phyloP scores from a whole-genome alignment of 2,329 filamentous ascomycete genomes.

The Ascochyta koolunga region DNA sequence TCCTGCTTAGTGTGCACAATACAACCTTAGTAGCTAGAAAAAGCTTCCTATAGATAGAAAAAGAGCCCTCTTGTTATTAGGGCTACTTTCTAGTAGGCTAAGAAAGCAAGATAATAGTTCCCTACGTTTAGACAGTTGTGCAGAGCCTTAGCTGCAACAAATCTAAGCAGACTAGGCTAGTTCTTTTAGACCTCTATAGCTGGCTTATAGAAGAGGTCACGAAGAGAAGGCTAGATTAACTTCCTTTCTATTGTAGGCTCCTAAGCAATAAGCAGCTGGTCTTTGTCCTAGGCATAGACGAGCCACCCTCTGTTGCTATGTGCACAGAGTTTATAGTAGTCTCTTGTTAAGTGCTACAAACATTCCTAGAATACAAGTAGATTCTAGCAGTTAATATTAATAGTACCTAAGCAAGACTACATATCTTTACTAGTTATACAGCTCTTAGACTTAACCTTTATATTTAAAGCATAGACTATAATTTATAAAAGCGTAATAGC shows the following conservation, averaged over 20 bases:
- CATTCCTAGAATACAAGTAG: too few species aligned
- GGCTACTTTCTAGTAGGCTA: constrained; percentile 18
- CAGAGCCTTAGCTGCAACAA: constrained; percentile 11
- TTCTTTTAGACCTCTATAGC: too few species aligned
- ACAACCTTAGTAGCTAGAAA: constrained; percentile 8
- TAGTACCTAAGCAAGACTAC: not conserved
- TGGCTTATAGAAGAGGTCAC: too few species aligned
- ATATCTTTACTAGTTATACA: not conserved
- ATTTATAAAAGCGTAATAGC: too few species aligned
- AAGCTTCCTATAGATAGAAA: constrained; percentile 11
- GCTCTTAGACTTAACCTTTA: not conserved
- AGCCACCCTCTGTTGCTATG: too few species aligned
- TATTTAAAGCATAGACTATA: too few species aligned
- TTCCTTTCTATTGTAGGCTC: not conserved
- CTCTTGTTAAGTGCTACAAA: too few species aligned
- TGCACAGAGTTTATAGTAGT: too few species aligned
- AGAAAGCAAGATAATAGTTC: constrained; percentile 12
- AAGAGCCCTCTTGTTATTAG: constrained; percentile 14
- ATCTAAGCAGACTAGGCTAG: constrained; percentile 3
- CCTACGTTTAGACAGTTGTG: not conserved
- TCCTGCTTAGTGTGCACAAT: constrained; percentile 12
- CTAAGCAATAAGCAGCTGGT: constrained; percentile 5
- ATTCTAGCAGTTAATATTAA: not conserved
- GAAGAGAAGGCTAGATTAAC: too few species aligned
- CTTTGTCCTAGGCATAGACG: too few species aligned